These are phyloP conservation scores for Nemania serpens DNA, from an alignment of 2,329 filamentous ascomycete species.

Conservation along the genomic window DNA sequence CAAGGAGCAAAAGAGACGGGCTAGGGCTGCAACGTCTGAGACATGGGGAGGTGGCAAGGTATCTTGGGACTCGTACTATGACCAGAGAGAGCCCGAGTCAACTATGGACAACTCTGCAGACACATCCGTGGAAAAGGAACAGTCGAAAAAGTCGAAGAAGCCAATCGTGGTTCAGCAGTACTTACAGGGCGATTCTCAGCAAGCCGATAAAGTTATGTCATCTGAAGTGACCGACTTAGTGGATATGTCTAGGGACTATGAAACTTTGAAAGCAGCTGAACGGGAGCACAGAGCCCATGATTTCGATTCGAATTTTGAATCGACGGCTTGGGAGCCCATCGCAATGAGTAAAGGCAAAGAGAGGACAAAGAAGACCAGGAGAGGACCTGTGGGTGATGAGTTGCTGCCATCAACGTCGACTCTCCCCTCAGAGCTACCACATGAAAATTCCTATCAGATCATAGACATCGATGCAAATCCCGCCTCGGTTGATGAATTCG, in stretches of 20 bases:
- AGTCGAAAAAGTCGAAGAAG: conserved; percentile 36
- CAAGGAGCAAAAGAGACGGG: no score
- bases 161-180: conserved; percentile 32
- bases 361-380: conserved; percentile 48
- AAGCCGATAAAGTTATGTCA: not conserved
- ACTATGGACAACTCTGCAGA: conserved; percentile 34
- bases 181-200: not conserved
- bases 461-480: conserved; percentile 28
- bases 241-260: conserved; percentile 24
- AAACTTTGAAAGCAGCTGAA: conserved; percentile 14
- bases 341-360: conserved; percentile 50
- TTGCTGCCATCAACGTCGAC: conserved; percentile 12
- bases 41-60: conserved; percentile 36
- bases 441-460: conserved; percentile 37
- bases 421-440: conserved; percentile 21
- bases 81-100: conserved; percentile 28
- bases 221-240: conserved; percentile 9
- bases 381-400: conserved; percentile 32
- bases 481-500: conserved; percentile 36
- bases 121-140: conserved; percentile 33
- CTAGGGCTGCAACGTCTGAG: no score
- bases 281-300: conserved; percentile 5
- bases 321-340: conserved; percentile 20
- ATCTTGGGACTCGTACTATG: conserved; percentile 27
- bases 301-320: not conserved